Percentiles rank a stretch among this genome's conserved stretches.
Conservation (phyloP, 768 basidiomycete genomes). For the Collybia mongolica region DNA sequence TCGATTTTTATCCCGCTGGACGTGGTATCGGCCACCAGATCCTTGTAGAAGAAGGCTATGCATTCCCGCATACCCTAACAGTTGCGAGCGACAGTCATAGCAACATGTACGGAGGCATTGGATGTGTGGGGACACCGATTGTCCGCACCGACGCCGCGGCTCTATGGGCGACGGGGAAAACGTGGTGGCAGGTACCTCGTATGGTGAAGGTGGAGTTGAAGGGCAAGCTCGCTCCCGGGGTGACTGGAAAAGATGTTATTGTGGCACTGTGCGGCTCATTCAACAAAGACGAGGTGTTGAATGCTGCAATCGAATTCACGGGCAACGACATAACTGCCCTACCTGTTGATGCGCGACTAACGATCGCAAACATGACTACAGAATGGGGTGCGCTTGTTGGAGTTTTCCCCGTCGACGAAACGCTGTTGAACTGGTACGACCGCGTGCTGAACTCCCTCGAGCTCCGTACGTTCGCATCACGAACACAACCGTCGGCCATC, state of each 20-base stretch:
- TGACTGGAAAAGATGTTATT: slow-evolving; percentile 98
- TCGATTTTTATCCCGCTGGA: slow-evolving; percentile 98
- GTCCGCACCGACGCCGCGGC: slow-evolving; percentile 94
- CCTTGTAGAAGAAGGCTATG: slow-evolving; percentile 97
- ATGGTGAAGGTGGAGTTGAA: slow-evolving; percentile 93
- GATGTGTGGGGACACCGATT: slow-evolving; percentile 95
- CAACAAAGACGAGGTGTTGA: slow-evolving; percentile 95
- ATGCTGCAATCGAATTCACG: slow-evolving; percentile 94
- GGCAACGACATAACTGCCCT: slow-evolving; percentile 83
- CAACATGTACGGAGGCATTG: slow-evolving; percentile 99
- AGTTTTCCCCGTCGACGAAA: slow-evolving; percentile 89
- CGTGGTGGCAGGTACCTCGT: slow-evolving; percentile 99
- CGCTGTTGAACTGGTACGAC: slow-evolving; percentile 86
- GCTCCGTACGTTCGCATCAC: slow-evolving; percentile 67
- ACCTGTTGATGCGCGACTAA: slow-evolving; percentile 87
- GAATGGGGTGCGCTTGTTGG: slow-evolving; percentile 99
- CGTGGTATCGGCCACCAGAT: slow-evolving; percentile 98
- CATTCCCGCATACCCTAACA: slow-evolving; percentile 92
- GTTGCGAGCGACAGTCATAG: slow-evolving; percentile 96
- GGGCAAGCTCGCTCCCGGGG: slow-evolving; percentile 80
- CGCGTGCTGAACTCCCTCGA: slow-evolving; percentile 69
- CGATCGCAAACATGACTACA: slow-evolving; percentile 99
- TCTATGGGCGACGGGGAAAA: slow-evolving; percentile 97
- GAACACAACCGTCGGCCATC: slow-evolving; percentile 43
- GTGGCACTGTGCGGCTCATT: slow-evolving; percentile 95